These are phyloP conservation scores for Parastagonospora avenae DNA, from an alignment of 2,329 filamentous ascomycete species.

Conservation along the genomic window DNA sequence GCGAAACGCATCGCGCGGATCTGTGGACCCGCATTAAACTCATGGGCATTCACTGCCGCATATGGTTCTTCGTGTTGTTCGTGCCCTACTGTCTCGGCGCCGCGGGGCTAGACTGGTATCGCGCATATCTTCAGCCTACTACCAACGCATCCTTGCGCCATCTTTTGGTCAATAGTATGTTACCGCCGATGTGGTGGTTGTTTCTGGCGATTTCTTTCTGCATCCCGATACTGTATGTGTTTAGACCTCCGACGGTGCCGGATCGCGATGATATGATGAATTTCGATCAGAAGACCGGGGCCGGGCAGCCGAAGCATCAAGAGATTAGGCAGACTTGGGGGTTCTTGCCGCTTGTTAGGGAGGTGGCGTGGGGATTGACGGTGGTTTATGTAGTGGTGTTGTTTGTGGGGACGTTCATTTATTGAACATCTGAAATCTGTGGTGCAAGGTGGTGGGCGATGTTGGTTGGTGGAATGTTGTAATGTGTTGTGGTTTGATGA, in stretches of 20 bases:
- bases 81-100: constrained; percentile 4
- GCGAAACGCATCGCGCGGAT: not conserved
- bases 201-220: constrained; percentile 2
- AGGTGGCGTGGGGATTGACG: constrained; percentile 2
- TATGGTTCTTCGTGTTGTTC: constrained; percentile 5
- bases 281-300: constrained; percentile 5
- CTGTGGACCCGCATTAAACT: constrained; percentile 5
- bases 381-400: constrained; percentile 4
- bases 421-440: not conserved
- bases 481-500: too few species aligned
- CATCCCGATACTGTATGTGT: constrained; percentile 2
- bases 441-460: not conserved
- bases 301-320: constrained; percentile 6
- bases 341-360: constrained; percentile 4
- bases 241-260: constrained; percentile 1
- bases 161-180: constrained; percentile 2
- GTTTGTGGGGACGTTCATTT: constrained; percentile 5
- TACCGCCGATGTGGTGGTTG: constrained; percentile 7
- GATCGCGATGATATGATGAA: constrained; percentile 8
- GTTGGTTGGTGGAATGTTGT: too few species aligned
- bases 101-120: constrained; percentile 2
- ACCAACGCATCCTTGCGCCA: not conserved
- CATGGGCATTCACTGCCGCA: constrained; percentile 7
- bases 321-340: constrained; percentile 7
- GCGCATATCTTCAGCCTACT: not conserved